Percentiles rank a stretch among this genome's conserved stretches.
Evolutionary conservation across 768 basidiomycete genomes (phyloP).

Genomic region (Phaeolepiota aurea): DNA sequence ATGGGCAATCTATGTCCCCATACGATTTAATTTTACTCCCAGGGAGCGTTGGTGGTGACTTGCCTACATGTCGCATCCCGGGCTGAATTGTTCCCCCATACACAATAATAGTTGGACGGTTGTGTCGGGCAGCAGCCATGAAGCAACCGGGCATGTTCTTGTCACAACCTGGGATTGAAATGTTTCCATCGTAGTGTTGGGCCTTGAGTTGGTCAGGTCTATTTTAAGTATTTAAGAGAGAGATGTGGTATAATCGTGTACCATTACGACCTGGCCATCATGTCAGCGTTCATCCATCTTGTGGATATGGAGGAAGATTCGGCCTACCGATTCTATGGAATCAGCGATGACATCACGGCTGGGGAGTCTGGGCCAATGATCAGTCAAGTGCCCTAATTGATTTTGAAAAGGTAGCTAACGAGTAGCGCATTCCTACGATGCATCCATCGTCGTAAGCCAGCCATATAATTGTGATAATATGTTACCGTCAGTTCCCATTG

Average conservation of each 20-base stretch:
- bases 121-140: constrained; percentile 81
- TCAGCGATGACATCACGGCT: constrained; percentile 88
- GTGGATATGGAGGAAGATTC: too few species aligned
- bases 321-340: constrained; percentile 70
- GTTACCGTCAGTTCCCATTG: constrained; percentile 80
- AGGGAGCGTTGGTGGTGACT: constrained; percentile 10
- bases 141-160: constrained; percentile 92
- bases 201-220: too few species aligned
- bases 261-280: constrained; percentile 52
- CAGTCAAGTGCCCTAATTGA: too few species aligned
- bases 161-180: constrained; percentile 82
- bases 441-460: background rate
- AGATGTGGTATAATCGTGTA: too few species aligned
- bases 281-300: constrained; percentile 2
- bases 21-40: background rate
- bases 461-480: too few species aligned
- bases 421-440: constrained; percentile 73
- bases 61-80: constrained; percentile 63
- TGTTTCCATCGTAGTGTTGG: constrained; percentile 85
- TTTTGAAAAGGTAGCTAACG: constrained; percentile 35
- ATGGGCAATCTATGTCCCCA: constrained; percentile 53
- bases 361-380: constrained; percentile 46
- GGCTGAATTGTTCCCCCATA: constrained; percentile 83
- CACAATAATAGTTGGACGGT: constrained; percentile 80
- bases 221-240: too few species aligned